A percentile compares a stretch with the other conserved stretches of the same genome.
Evolutionary conservation across 2,329 filamentous ascomycete genomes (phyloP).

Genomic region (Verticillium alfalfae): DNA sequence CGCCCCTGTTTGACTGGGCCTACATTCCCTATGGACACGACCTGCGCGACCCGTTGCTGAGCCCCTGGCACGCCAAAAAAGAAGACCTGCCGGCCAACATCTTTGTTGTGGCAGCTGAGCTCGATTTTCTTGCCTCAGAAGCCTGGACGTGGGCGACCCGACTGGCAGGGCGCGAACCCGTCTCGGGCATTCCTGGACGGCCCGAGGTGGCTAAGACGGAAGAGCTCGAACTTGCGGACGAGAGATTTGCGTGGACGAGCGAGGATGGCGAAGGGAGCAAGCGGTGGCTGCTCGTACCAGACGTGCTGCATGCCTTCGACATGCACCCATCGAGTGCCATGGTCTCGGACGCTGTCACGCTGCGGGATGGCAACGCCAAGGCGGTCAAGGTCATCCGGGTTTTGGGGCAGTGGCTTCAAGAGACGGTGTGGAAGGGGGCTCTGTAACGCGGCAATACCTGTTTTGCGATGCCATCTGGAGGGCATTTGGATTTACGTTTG

Average conservation of each 20-base stretch:
- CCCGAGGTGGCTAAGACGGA: slow-evolving; percentile 6
- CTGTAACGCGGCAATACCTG: neutral
- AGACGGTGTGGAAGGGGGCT: slow-evolving; percentile 16
- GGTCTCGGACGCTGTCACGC: slow-evolving; percentile 20
- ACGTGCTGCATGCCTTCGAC: slow-evolving; percentile 35
- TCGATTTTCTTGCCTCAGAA: slow-evolving; percentile 24
- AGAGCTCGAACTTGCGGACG: slow-evolving; percentile 20
- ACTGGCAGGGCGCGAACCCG: slow-evolving; percentile 9
- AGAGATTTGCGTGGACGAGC: slow-evolving; percentile 28
- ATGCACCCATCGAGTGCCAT: slow-evolving; percentile 17
- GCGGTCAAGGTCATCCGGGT: slow-evolving; percentile 20
- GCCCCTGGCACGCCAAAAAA: slow-evolving; percentile 23
- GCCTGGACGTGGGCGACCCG: slow-evolving; percentile 11
- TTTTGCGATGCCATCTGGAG: neutral
- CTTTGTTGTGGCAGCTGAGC: slow-evolving; percentile 30
- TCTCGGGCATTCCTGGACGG: slow-evolving; percentile 6
- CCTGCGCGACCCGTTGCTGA: slow-evolving; percentile 24
- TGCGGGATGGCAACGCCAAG: slow-evolving; percentile 22
- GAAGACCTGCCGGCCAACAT: slow-evolving; percentile 25
- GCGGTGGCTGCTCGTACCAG: slow-evolving; percentile 35
- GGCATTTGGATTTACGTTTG: no score
- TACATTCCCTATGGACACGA: slow-evolving; percentile 24
- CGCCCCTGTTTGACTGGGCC: slow-evolving; percentile 24
- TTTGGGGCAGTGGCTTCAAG: slow-evolving; percentile 22
- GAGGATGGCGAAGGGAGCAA: slow-evolving; percentile 13